Evolutionary conservation across 805 yeast species (phyloP).

Genomic region (Cyberlindnera samutprakarnensis): DNA sequence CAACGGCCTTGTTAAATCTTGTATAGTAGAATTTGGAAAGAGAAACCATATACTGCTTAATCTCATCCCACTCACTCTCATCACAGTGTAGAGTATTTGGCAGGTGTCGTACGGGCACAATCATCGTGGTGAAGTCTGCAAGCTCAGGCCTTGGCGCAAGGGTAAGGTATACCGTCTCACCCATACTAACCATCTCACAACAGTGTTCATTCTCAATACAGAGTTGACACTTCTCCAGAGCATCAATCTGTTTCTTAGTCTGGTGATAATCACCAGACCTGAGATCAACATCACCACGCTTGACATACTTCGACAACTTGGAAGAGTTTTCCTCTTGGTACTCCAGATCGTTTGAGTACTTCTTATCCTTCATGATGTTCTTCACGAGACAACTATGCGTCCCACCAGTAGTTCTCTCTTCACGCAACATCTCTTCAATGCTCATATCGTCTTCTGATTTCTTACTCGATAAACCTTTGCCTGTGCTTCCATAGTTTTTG

Average conservation of each 20-base stretch:
- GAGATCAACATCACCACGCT: conserved; percentile 24
- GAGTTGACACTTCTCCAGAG: conserved; percentile 29
- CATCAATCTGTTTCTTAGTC: conserved; percentile 22
- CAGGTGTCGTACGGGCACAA: conserved; percentile 35
- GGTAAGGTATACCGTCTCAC: conserved; percentile 30
- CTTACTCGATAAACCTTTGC: conserved; percentile 24
- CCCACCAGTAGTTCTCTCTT: conserved; percentile 23
- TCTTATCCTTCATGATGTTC: conserved; percentile 29
- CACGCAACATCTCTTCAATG: conserved; percentile 27
- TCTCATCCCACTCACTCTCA: conserved; percentile 37
- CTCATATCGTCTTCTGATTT: conserved; percentile 27
- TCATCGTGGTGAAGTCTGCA: conserved; percentile 26
- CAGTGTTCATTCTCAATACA: conserved; percentile 26
- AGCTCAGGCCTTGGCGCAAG: conserved; percentile 34
- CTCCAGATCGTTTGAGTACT: conserved; percentile 32
- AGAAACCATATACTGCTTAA: conserved; percentile 33
- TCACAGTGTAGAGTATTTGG: conserved; percentile 33
- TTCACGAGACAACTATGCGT: conserved; percentile 22
- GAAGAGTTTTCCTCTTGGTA: conserved; percentile 35
- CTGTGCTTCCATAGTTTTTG: background rate
- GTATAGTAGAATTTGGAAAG: conserved; percentile 32
- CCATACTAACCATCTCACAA: conserved; percentile 28
- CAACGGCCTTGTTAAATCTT: conserved; percentile 25
- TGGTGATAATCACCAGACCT: conserved; percentile 21
- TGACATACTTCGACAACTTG: conserved; percentile 26